These are phyloP conservation scores for Podospora pseudoanserina DNA, from an alignment of 495 filamentous ascomycete species.

Conservation along the genomic window DNA sequence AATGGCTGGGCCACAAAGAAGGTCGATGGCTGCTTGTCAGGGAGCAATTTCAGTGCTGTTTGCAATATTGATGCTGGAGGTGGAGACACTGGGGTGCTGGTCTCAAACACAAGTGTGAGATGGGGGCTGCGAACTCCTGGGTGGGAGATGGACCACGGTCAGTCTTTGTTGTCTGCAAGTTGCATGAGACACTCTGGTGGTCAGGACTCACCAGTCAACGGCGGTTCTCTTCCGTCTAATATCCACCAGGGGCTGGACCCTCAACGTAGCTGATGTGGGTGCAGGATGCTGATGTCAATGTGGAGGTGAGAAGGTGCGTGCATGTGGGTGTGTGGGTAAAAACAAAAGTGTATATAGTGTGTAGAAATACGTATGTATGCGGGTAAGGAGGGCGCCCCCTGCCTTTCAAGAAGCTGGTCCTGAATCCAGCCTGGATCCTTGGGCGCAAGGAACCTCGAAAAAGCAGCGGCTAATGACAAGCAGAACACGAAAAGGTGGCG, in stretches of 20 bases:
- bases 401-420: conserved; percentile 14
- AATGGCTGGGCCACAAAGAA: conserved; percentile 27
- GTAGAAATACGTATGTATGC: conserved; percentile 8
- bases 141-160: conserved; percentile 14
- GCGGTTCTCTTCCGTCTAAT: background rate
- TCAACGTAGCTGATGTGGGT: background rate
- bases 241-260: conserved; percentile 9
- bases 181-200: conserved; percentile 24
- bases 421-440: conserved; percentile 24
- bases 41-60: conserved; percentile 19
- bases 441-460: conserved; percentile 30
- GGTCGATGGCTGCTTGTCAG: conserved; percentile 15
- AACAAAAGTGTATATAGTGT: background rate
- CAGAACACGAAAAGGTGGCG: background rate
- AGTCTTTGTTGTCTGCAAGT: conserved; percentile 29
- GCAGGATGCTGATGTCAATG: conserved; percentile 3
- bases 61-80: conserved; percentile 9
- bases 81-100: conserved; percentile 24
- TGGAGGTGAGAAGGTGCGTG: background rate
- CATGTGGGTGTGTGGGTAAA: conserved; percentile 3
- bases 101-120: conserved; percentile 22
- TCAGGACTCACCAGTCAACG: conserved; percentile 14
- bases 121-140: background rate
- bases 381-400: conserved; percentile 33
- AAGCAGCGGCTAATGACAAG: conserved; percentile 10